These are phyloP conservation scores for Rhizopus delemar DNA, from an alignment of 371 early-diverging fungal species.

Conservation along the genomic window DNA sequence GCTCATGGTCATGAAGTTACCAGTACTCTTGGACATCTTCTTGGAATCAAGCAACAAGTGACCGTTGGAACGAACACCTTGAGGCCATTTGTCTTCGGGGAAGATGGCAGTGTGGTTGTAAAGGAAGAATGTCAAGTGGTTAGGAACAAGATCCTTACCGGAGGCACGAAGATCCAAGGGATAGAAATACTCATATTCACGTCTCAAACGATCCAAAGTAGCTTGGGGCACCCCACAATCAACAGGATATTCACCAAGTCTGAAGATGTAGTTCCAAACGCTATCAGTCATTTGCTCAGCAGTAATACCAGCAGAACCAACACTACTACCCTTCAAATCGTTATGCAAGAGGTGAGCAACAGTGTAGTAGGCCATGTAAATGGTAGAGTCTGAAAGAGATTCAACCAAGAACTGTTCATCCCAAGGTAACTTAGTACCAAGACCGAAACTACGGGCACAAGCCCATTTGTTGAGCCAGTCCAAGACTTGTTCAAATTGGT, in stretches of 20 bases:
- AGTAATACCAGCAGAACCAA: constrained; percentile 83
- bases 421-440: constrained; percentile 98
- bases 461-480: constrained; percentile 99
- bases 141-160: constrained; percentile 99
- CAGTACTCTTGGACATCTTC: constrained; percentile 99
- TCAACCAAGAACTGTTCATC: constrained; percentile 97
- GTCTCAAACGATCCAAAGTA: constrained; percentile 71
- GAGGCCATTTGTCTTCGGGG: constrained; percentile 94
- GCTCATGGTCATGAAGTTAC: constrained; percentile 95
- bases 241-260: constrained; percentile 71
- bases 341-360: constrained; percentile 95
- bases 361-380: constrained; percentile 99
- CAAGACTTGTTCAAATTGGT: constrained; percentile 87
- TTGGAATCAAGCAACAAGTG: constrained; percentile 96
- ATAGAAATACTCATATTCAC: constrained; percentile 97
- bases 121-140: constrained; percentile 99
- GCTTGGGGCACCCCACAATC: constrained; percentile 64
- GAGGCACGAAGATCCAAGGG: constrained; percentile 98
- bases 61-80: constrained; percentile 94
- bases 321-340: constrained; percentile 80
- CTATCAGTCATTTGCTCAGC: constrained; percentile 90
- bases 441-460: constrained; percentile 96
- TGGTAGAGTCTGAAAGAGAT: constrained; percentile 99
- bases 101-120: constrained; percentile 99
- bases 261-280: constrained; percentile 96